Conservation (phyloP, 345 rosid genomes). For the Rhizophora apiculata region DNA sequence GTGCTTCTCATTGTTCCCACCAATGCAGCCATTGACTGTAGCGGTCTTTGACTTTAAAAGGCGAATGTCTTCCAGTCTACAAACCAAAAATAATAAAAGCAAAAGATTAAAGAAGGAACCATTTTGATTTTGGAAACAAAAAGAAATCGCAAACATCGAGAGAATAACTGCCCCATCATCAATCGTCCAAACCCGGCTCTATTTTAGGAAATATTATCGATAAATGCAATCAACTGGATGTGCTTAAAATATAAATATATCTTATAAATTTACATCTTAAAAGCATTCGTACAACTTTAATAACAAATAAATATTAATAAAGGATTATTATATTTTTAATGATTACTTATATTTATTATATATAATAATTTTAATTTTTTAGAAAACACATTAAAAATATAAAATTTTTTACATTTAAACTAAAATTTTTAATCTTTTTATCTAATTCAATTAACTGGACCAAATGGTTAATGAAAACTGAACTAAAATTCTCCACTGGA, state of each 20-base stretch:
- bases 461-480: too few species aligned
- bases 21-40: not conserved
- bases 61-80: slow-evolving; percentile 12
- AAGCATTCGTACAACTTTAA: too few species aligned
- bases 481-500: too few species aligned
- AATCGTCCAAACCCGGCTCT: slow-evolving; percentile 16
- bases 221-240: not conserved
- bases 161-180: slow-evolving; percentile 11
- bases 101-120: slow-evolving; percentile 21
- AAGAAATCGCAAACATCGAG: slow-evolving; percentile 15
- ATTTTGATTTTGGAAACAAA: slow-evolving; percentile 23
- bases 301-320: too few species aligned
- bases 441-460: not conserved
- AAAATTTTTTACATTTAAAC: too few species aligned
- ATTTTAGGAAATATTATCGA: not conserved
- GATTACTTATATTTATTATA: too few species aligned
- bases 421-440: too few species aligned
- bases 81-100: slow-evolving; percentile 15
- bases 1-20: not conserved
- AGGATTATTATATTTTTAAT: too few species aligned
- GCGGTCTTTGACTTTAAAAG: slow-evolving; percentile 18
- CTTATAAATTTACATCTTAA: too few species aligned
- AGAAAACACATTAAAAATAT: too few species aligned
- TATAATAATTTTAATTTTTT: too few species aligned
- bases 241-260: too few species aligned